Evolutionary conservation across 179 eudicot species (phyloP).

Genomic region (Gypsophila paniculata): DNA sequence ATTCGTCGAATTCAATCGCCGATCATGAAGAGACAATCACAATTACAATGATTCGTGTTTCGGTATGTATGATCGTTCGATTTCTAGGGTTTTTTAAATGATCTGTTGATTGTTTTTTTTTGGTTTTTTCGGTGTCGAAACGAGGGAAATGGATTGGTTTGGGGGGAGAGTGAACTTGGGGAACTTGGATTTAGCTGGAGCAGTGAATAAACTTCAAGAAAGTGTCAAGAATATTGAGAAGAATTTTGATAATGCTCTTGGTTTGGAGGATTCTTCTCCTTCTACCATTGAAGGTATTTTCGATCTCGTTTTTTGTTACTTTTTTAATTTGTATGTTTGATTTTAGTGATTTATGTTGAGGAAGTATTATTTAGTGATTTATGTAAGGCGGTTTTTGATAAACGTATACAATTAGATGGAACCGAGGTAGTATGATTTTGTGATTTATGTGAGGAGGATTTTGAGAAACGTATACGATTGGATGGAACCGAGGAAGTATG

Average conservation of each 20-base stretch:
- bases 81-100: slow-evolving; percentile 24
- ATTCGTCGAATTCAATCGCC: neutral
- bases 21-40: no score
- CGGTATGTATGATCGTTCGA: neutral
- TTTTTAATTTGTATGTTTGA: neutral
- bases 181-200: slow-evolving; percentile 82
- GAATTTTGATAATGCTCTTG: slow-evolving; percentile 93
- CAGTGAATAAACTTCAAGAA: slow-evolving; percentile 89
- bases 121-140: slow-evolving; percentile 4
- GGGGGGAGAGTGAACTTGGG: slow-evolving; percentile 74
- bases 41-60: no score
- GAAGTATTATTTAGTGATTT: neutral
- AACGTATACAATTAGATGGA: no score
- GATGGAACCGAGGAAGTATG: no score
- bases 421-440: neutral
- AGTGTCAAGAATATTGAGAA: slow-evolving; percentile 93
- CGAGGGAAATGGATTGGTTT: slow-evolving; percentile 77
- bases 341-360: no score
- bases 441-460: no score
- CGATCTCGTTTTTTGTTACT: neutral
- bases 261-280: slow-evolving; percentile 60
- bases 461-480: no score
- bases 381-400: no score
- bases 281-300: slow-evolving; percentile 50
- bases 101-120: neutral